Conservation (phyloP, 371 early-diverging fungal genomes). For the Rhizopus stolonifer region DNA sequence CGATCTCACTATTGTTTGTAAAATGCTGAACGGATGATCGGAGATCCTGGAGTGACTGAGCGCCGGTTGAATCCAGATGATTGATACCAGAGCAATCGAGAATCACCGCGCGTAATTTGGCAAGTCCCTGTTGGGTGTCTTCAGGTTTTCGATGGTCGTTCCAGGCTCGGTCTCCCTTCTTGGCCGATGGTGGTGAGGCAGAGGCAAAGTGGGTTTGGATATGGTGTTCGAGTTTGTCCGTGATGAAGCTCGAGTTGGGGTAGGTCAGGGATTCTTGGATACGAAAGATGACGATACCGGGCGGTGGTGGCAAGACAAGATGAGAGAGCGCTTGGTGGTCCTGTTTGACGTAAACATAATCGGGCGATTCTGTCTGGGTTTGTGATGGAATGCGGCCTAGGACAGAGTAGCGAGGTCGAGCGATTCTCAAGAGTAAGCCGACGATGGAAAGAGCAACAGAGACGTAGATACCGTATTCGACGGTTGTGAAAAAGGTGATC, state of each 20-base stretch:
- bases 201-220: constrained; percentile 23
- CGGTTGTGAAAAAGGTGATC: constrained; percentile 61
- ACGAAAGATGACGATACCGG: constrained; percentile 58
- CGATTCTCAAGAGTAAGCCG: constrained; percentile 61
- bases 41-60: constrained; percentile 25
- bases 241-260: constrained; percentile 56
- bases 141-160: constrained; percentile 12
- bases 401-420: constrained; percentile 55
- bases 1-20: constrained; percentile 22
- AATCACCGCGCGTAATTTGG: constrained; percentile 51
- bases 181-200: constrained; percentile 10
- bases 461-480: constrained; percentile 65
- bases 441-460: constrained; percentile 57
- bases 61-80: constrained; percentile 45
- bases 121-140: constrained; percentile 15
- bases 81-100: constrained; percentile 62
- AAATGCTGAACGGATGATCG: constrained; percentile 18
- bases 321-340: constrained; percentile 19
- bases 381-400: constrained; percentile 27
- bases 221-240: constrained; percentile 33
- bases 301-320: constrained; percentile 28
- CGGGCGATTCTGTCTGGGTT: constrained; percentile 5
- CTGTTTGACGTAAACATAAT: constrained; percentile 18
- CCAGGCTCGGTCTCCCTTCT: constrained; percentile 21
- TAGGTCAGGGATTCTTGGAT: constrained; percentile 62